Evolutionary conservation across 768 basidiomycete species (phyloP).

Genomic region (Termitomyces sp.): DNA sequence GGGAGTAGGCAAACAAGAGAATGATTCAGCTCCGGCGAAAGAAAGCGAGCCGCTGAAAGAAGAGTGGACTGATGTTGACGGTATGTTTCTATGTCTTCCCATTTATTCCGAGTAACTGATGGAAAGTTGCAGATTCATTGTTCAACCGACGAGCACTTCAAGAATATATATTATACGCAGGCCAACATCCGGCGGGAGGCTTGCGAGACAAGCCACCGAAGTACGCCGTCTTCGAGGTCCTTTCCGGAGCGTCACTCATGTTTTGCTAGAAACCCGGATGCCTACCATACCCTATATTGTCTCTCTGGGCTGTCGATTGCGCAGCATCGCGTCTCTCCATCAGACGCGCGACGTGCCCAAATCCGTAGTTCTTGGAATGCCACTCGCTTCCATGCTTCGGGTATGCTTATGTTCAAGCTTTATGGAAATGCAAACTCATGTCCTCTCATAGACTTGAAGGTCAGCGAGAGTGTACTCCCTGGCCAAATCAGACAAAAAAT

Average conservation of each 20-base stretch:
- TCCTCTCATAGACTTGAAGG: constrained; percentile 24
- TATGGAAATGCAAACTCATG: not conserved
- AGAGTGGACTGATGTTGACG: constrained; percentile 71
- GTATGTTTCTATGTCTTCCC: constrained; percentile 26
- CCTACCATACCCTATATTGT: constrained; percentile 94
- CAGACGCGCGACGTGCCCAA: constrained; percentile 27
- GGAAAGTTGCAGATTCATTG: constrained; percentile 32
- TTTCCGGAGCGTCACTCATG: not conserved
- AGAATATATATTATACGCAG: constrained; percentile 81
- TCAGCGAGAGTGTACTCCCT: constrained; percentile 25
- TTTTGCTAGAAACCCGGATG: constrained; percentile 65
- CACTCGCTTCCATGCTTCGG: not conserved
- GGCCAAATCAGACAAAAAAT: constrained; percentile 24
- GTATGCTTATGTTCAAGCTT: not conserved
- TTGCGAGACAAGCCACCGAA: constrained; percentile 95
- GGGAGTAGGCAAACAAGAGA: constrained; percentile 32
- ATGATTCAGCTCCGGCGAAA: constrained; percentile 28
- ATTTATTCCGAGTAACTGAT: not conserved
- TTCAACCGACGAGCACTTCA: constrained; percentile 72
- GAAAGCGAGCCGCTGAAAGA: constrained; percentile 24
- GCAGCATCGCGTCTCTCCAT: constrained; percentile 69
- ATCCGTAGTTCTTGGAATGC: constrained; percentile 34
- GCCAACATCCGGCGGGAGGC: constrained; percentile 82
- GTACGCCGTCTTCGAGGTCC: constrained; percentile 35
- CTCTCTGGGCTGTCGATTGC: constrained; percentile 85